A percentile compares a stretch with the other conserved stretches of the same genome.
Conservation (phyloP, 1,139 yeast genomes). For the Candida neerlandica region DNA sequence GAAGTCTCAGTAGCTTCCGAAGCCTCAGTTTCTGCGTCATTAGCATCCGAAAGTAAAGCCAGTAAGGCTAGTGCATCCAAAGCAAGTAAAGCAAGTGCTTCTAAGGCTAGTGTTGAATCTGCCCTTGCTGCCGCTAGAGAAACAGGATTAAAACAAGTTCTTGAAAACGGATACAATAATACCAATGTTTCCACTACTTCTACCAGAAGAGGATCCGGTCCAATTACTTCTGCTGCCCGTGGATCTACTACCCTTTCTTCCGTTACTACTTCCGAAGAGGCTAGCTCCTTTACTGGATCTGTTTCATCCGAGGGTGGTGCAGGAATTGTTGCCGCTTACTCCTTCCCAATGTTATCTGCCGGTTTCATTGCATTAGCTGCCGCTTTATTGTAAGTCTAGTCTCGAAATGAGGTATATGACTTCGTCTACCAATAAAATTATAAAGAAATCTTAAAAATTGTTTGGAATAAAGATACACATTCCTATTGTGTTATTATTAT, state of each 20-base stretch:
- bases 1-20: slow-evolving; percentile 21
- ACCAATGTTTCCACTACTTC: slow-evolving; percentile 14
- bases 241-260: not conserved
- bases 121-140: slow-evolving; percentile 16
- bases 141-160: slow-evolving; percentile 41
- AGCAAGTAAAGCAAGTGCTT: not conserved
- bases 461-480: not conserved
- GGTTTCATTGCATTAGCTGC: slow-evolving; percentile 54
- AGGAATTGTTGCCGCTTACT: slow-evolving; percentile 16
- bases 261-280: not conserved
- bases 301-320: slow-evolving; percentile 25
- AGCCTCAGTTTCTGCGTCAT: slow-evolving; percentile 3
- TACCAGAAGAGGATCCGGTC: not conserved
- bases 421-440: not conserved
- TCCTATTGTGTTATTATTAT: not conserved
- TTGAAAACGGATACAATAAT: slow-evolving; percentile 46
- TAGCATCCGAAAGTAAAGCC: not conserved
- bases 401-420: too few relatives aligned
- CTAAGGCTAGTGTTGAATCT: not conserved
- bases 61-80: not conserved
- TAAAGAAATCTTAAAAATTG: not conserved
- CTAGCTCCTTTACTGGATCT: slow-evolving; percentile 9
- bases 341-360: slow-evolving; percentile 40
- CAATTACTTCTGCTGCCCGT: not conserved
- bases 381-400: slow-evolving; percentile 34